Percentiles rank a stretch among this genome's conserved stretches.
Evolutionary conservation across 83 land plant species (phyloP).

Genomic region (Picea abies): DNA sequence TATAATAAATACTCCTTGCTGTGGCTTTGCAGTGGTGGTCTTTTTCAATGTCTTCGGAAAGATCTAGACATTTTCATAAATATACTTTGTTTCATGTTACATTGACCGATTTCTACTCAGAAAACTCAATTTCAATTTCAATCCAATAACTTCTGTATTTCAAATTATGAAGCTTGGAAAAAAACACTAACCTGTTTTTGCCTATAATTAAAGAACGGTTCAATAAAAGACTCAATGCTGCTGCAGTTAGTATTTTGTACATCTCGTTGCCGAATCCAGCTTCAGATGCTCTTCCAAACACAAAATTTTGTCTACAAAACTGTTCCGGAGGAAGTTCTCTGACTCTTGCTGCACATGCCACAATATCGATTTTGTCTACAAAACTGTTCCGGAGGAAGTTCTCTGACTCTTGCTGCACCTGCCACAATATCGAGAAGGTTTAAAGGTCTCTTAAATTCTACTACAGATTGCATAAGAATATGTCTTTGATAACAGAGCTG

Average conservation of each 20-base stretch:
- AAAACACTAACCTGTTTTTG: constrained; percentile 77
- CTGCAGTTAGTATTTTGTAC: constrained; percentile 88
- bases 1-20: not conserved
- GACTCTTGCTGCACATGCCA: constrained; percentile 71
- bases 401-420: constrained; percentile 75
- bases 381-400: constrained; percentile 70
- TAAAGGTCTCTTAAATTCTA: not conserved
- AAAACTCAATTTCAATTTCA: not conserved
- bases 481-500: not conserved
- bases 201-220: constrained; percentile 88
- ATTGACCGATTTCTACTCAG: not conserved
- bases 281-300: constrained; percentile 76
- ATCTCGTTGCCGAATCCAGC: constrained; percentile 98
- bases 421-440: constrained; percentile 5
- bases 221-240: constrained; percentile 79
- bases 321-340: constrained; percentile 60
- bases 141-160: not conserved
- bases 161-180: constrained; percentile 10
- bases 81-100: not conserved
- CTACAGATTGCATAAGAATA: not conserved
- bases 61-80: not conserved
- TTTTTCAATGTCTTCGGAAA: not conserved
- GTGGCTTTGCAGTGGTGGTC: not conserved
- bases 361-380: constrained; percentile 44
- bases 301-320: constrained; percentile 82